These are phyloP conservation scores for Sedum album DNA, from an alignment of 164 flowering plant species.

Conservation along the genomic window DNA sequence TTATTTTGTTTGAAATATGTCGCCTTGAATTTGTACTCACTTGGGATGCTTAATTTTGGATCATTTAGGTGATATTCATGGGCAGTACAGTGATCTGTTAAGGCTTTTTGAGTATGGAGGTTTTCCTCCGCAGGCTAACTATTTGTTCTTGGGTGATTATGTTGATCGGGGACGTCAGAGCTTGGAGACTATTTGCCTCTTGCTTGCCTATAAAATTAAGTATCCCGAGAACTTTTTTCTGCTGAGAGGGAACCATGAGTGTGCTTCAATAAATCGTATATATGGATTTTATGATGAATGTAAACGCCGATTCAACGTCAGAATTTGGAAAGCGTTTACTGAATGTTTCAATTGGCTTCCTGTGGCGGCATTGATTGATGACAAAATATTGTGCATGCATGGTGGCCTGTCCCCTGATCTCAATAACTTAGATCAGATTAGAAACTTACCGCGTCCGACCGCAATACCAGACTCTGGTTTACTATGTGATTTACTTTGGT, in stretches of 20 bases:
- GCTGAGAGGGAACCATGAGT: constrained; percentile 1
- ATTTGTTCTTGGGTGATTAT: constrained; percentile 52
- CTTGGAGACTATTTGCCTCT: constrained; percentile 53
- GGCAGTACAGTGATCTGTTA: constrained; percentile 1
- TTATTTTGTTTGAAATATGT: neutral
- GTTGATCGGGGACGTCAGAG: constrained; percentile 62
- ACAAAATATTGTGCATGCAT: neutral
- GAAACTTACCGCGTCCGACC: constrained; percentile 46
- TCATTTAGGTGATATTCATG: neutral
- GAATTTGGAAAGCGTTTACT: neutral
- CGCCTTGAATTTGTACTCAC: neutral
- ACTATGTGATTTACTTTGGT: constrained; percentile 48
- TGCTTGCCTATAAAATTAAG: constrained; percentile 51
- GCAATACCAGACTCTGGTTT: constrained; percentile 29
- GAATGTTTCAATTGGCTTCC: constrained; percentile 2
- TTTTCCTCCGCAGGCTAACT: constrained; percentile 50
- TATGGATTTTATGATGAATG: constrained; percentile 3
- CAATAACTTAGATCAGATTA: constrained; percentile 46
- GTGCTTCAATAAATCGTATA: neutral
- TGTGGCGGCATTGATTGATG: neutral
- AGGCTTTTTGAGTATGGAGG: constrained; percentile 61
- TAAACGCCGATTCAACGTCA: neutral
- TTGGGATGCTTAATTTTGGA: neutral
- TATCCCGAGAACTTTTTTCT: constrained; percentile 27
- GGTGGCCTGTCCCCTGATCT: constrained; percentile 6